Conservation (phyloP, 345 rosid species). For the Heritiera littoralis region DNA sequence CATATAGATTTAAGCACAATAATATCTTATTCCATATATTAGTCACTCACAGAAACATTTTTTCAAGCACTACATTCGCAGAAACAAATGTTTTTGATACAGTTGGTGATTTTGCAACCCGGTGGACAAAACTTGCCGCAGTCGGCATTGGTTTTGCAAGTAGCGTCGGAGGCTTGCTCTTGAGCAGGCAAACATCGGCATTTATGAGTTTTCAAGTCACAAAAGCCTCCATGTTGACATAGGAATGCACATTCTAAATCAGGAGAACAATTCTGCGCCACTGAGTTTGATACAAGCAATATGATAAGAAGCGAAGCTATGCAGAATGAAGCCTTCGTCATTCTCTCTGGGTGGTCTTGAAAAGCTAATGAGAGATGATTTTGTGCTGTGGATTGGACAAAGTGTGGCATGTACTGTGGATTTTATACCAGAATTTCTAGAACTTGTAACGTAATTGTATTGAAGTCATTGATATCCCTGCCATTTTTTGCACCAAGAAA, state of each 20-base stretch:
- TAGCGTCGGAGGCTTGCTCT: not conserved
- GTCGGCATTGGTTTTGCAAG: not conserved
- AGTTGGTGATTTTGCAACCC: not conserved
- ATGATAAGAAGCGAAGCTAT: not conserved
- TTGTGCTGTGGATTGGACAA: not conserved
- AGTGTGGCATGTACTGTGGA: not conserved
- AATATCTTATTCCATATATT: no score
- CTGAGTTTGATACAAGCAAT: not conserved
- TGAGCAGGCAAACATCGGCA: not conserved
- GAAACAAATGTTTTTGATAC: not conserved
- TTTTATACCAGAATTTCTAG: not conserved
- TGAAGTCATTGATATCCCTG: not conserved
- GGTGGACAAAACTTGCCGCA: not conserved
- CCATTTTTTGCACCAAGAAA: not conserved
- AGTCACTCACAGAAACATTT: not conserved
- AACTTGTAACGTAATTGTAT: no score
- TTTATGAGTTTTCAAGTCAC: not conserved
- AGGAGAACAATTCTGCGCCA: not conserved
- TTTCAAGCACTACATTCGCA: not conserved
- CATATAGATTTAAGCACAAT: not conserved
- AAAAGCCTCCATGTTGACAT: not conserved
- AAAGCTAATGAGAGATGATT: not conserved
- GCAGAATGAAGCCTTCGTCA: not conserved
- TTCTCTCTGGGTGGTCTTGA: not conserved
- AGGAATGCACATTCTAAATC: not conserved